These are phyloP conservation scores for Cutaneotrichosporon dermatis DNA, from an alignment of 1,284 basidiomycete genomes.

Conservation along the genomic window DNA sequence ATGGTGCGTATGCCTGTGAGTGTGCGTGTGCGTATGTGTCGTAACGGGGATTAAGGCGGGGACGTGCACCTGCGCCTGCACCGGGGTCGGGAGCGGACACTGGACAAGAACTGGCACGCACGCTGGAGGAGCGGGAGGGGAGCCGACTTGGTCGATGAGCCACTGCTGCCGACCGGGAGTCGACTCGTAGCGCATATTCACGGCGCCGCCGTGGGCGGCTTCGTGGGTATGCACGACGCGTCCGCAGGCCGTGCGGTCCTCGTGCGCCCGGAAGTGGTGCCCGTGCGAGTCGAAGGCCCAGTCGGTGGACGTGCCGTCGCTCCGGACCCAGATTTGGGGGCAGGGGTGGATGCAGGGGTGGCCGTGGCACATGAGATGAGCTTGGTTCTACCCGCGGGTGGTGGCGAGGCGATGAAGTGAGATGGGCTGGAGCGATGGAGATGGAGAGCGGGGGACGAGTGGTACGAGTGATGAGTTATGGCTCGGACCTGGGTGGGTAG, in stretches of 20 bases:
- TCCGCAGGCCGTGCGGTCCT: neutral
- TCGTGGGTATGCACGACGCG: conserved; percentile 2
- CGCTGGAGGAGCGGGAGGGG: neutral
- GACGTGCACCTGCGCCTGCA: neutral
- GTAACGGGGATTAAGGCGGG: neutral
- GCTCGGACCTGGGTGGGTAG: no score
- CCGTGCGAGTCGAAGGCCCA: neutral
- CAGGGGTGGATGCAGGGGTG: neutral
- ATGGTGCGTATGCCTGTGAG: no score
- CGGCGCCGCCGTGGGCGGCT: no score
- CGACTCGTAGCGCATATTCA: neutral
- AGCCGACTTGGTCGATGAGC: neutral
- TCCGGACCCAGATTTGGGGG: neutral
- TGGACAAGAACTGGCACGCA: neutral
- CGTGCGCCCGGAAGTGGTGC: conserved; percentile 1
- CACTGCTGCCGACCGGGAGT: neutral
- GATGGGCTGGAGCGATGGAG: no score
- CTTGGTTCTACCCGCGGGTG: no score
- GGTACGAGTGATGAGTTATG: no score
- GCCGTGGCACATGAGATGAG: neutral
- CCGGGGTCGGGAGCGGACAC: neutral
- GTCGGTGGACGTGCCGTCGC: neutral
- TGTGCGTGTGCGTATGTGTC: neutral
- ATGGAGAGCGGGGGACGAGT: no score
- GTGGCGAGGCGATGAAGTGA: neutral